Conservation (phyloP, 192 early-diverging fungal species). For the Coemansia sp. region DNA sequence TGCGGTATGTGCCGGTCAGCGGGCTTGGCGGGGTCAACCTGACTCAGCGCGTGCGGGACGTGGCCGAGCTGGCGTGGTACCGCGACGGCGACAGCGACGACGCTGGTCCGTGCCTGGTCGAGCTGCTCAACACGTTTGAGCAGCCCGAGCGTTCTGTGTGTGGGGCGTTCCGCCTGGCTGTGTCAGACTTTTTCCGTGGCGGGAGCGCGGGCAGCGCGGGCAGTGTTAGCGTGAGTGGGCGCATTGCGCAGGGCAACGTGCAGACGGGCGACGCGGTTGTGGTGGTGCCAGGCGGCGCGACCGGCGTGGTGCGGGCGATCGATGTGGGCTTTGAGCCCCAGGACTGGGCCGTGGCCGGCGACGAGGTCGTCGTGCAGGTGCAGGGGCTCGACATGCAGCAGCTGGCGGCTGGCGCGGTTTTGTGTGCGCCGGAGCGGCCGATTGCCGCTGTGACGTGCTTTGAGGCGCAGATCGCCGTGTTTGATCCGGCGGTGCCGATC, state of each 20-base stretch:
- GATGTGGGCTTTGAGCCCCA: conserved; percentile 67
- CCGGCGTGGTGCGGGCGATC: conserved; percentile 75
- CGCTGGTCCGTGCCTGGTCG: conserved; percentile 70
- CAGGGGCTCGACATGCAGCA: conserved; percentile 47
- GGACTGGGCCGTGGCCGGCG: conserved; percentile 94
- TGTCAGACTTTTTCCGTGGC: conserved; percentile 91
- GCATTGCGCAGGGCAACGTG: conserved; percentile 84
- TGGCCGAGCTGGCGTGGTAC: conserved; percentile 68
- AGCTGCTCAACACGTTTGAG: conserved; percentile 72
- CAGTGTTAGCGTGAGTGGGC: conserved; percentile 80
- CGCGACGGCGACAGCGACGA: conserved; percentile 3
- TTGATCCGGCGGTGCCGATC: conserved; percentile 90
- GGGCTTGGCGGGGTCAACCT: conserved; percentile 92
- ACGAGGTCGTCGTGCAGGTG: conserved; percentile 78
- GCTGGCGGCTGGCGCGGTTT: conserved; percentile 73
- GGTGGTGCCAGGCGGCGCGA: conserved; percentile 78
- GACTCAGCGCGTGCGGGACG: conserved; percentile 31
- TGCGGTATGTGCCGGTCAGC: conserved; percentile 88
- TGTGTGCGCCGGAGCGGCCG: conserved; percentile 68
- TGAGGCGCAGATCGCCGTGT: conserved; percentile 85
- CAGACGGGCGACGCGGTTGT: conserved; percentile 83
- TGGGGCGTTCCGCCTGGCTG: conserved; percentile 80
- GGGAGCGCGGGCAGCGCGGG: conserved; percentile 60
- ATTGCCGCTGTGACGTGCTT: conserved; percentile 79
- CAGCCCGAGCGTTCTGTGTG: conserved; percentile 73